These are phyloP conservation scores for Spencermartinsiella ligniputridi DNA, from an alignment of 1,139 yeast species.

Conservation along the genomic window DNA sequence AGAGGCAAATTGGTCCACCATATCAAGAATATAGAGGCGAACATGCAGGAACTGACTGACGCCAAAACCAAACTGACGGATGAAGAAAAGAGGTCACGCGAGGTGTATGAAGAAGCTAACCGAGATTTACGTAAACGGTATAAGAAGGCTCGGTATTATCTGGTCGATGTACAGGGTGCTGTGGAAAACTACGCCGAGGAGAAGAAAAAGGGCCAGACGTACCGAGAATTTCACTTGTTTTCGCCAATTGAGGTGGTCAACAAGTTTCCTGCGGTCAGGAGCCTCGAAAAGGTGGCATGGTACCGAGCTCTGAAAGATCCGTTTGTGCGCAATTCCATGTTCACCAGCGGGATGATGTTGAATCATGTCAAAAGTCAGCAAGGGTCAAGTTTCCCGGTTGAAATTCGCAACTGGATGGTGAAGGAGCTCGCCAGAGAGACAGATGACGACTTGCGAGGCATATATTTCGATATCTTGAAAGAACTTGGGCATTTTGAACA, in stretches of 20 bases:
- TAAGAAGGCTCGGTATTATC: background rate
- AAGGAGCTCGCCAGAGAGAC: background rate
- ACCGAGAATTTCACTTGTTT: background rate
- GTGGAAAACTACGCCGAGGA: background rate
- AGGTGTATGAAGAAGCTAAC: background rate
- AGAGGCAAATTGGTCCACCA: background rate
- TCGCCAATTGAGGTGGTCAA: background rate
- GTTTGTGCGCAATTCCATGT: background rate
- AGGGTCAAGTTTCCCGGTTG: background rate
- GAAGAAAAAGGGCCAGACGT: slow-evolving; percentile 1
- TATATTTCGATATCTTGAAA: background rate
- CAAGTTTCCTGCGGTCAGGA: background rate
- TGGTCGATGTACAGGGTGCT: background rate
- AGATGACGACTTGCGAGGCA: background rate
- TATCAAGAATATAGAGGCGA: background rate
- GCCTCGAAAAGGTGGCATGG: background rate
- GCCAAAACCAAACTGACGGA: background rate
- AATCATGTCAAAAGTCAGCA: background rate
- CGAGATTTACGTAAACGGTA: background rate
- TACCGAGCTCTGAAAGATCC: background rate
- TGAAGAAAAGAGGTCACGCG: background rate
- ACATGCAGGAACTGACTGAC: background rate
- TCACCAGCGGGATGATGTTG: background rate
- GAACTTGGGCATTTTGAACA: background rate
- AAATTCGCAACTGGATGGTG: background rate